Base-by-base conservation (phyloP, 768 basidiomycete genomes). In the Leccinum pellstonianum region DNA sequence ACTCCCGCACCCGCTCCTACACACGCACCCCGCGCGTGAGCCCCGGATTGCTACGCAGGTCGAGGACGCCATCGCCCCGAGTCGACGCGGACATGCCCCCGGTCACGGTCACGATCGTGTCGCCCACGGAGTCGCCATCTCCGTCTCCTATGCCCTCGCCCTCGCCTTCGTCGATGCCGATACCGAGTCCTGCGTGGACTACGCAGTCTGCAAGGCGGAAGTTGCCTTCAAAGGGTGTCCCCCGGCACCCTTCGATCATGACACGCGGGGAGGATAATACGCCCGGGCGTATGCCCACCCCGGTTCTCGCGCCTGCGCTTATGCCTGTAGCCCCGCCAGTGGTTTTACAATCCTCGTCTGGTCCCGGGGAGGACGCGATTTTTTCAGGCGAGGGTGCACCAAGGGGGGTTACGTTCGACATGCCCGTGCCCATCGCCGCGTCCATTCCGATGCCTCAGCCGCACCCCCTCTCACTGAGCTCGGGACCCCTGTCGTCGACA, bases 401-500 rank as follows among this genome's bases (percentile, higher is more conserved):
- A 43, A 43, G 17, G 41, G 41, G 3, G 6, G 43, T 21, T 3
- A 31, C 31, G 4, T 48, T 48, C 21, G 47, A 48, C 19, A 55
- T 53, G 4, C 67, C 46, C 62, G 17, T 38, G 35, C n/a, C 47
- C 58, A 15, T 57, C 62, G 1, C 55, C 52, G 12, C 21, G 21
- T 48, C 47, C 21, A 25, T 43, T 43, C 41, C n/a, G n/a, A 43
- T 43, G 41, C 41, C 41, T 4, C 41, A 10, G 4, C 41, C 41
- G 2, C 41, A 43, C 41, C 41, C 41, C 41, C 3, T 43, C n/a
- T 43, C 41, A 43, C 41, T n/a, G 41, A 43, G 41, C 10, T 43
- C 41, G 3, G n/a, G n/a, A 43, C 9, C 17, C 17, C 7, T 43
- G 25, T 31, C 57, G 25, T 71, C 72, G 10, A n/a, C 78, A 9